Conservation (phyloP, 148 eudicot genomes). For the Linanthus parryae region DNA sequence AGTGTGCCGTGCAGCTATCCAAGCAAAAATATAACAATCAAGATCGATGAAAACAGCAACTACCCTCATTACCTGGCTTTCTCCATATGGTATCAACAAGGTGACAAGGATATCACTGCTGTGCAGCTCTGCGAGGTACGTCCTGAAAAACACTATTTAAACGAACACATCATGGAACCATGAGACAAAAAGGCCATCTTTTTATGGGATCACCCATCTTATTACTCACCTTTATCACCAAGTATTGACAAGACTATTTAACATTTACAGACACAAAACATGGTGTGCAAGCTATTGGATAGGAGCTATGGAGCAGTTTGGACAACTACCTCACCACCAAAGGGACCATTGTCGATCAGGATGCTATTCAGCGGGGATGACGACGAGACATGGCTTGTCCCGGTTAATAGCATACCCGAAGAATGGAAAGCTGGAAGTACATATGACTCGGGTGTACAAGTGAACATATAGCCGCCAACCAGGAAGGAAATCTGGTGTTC, state of each 20-base stretch:
- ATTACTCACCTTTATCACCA: too few relatives aligned
- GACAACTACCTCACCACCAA: constrained; percentile 62
- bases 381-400: constrained; percentile 57
- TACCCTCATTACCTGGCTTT: constrained; percentile 69
- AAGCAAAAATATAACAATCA: constrained; percentile 56
- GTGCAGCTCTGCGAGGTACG: constrained; percentile 79
- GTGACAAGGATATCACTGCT: constrained; percentile 59
- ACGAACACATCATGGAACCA: too few relatives aligned
- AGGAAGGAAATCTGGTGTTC: neutral
- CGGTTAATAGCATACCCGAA: constrained; percentile 50
- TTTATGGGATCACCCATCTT: too few relatives aligned
- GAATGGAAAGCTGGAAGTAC: constrained; percentile 63
- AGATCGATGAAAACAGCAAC: constrained; percentile 67
- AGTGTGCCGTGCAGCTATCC: constrained; percentile 73
- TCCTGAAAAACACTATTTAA: neutral
- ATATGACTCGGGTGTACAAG: constrained; percentile 83
- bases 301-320: constrained; percentile 76
- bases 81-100: constrained; percentile 70
- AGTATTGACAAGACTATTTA: too few relatives aligned
- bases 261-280: constrained; percentile 45
- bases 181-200: neutral
- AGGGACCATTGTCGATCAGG: constrained; percentile 51
- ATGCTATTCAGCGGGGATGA: constrained; percentile 66
- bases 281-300: constrained; percentile 58
- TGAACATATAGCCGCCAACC: constrained; percentile 9